These are phyloP conservation scores for Brasilioporus rufonigricans DNA, from an alignment of 768 basidiomycete species.

Conservation along the genomic window DNA sequence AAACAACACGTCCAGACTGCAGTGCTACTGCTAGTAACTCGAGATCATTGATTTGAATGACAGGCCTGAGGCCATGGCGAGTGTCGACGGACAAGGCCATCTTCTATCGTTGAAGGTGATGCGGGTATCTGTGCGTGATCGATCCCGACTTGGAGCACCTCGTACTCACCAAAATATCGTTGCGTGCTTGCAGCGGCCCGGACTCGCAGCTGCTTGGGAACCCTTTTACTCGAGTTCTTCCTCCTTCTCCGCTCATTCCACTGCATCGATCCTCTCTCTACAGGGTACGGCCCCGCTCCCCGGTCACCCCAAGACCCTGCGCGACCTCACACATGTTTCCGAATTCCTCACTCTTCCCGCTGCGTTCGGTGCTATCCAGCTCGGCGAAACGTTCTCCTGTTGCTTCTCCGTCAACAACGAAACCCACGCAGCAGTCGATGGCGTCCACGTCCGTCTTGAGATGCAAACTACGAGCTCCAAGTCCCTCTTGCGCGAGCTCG, in stretches of 20 bases:
- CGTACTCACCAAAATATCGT: not conserved
- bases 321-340: slow-evolving; percentile 76
- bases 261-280: slow-evolving; percentile 71
- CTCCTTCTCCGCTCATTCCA: slow-evolving; percentile 78
- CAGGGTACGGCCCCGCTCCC: slow-evolving; percentile 69
- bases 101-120: slow-evolving; percentile 81
- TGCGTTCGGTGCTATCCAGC: slow-evolving; percentile 82
- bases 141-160: too few species aligned
- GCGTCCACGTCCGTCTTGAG: slow-evolving; percentile 69
- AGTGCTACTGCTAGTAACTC: too few species aligned
- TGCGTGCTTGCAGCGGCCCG: slow-evolving; percentile 53
- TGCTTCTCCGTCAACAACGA: slow-evolving; percentile 84
- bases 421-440: slow-evolving; percentile 57
- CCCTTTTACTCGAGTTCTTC: slow-evolving; percentile 85
- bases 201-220: slow-evolving; percentile 74
- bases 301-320: slow-evolving; percentile 79
- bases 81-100: slow-evolving; percentile 57
- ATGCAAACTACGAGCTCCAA: slow-evolving; percentile 82
- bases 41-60: slow-evolving; percentile 7
- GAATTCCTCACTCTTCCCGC: slow-evolving; percentile 79
- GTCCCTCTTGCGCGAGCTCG: slow-evolving; percentile 58
- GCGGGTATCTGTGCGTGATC: slow-evolving; percentile 73
- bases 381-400: slow-evolving; percentile 86
- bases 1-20: slow-evolving; percentile 16
- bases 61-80: slow-evolving; percentile 22